phyloP scores from a whole-genome alignment of 1,284 basidiomycete species.

The Fistulina hepatica region DNA sequence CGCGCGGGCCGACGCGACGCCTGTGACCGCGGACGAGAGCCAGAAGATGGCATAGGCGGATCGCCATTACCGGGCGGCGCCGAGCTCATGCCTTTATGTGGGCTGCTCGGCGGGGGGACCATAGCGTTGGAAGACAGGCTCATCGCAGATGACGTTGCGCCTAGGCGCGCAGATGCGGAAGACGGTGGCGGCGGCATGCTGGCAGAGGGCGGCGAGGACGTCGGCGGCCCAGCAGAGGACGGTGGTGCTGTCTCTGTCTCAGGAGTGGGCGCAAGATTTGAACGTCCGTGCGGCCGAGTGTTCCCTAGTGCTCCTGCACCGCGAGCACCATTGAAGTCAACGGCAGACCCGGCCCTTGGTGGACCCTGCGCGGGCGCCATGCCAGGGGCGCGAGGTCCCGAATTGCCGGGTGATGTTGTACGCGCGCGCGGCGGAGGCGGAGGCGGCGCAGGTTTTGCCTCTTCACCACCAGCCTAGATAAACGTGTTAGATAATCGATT shows the following conservation, averaged over 20 bases:
- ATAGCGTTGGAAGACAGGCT: constrained; percentile 14
- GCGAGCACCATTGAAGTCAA: constrained; percentile 36
- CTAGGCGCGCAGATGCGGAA: no score
- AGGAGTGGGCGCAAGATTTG: constrained; percentile 49
- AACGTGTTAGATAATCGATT: no score
- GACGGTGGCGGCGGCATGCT: constrained; percentile 17
- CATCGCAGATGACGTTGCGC: constrained; percentile 7
- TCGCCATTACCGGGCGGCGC: no score
- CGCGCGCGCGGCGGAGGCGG: constrained; percentile 65
- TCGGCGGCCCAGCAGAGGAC: constrained; percentile 1
- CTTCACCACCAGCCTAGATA: constrained; percentile 42
- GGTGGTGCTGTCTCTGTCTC: constrained; percentile 19
- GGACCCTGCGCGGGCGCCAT: constrained; percentile 33
- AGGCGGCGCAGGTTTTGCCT: constrained; percentile 40
- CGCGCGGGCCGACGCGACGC: constrained; percentile 64
- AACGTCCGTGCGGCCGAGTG: constrained; percentile 46
- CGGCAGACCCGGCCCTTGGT: constrained; percentile 49
- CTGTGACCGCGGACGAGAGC: constrained; percentile 50
- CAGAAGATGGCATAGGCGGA: no score
- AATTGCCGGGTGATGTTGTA: constrained; percentile 66
- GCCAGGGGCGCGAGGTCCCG: constrained; percentile 23
- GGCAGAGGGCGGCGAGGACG: constrained; percentile 14
- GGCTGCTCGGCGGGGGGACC: constrained; percentile 22
- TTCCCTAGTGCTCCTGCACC: constrained; percentile 36
- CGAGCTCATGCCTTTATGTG: no score